Percentiles rank a stretch among this genome's conserved stretches.
These are phyloP conservation scores for Grosmannia clavigera DNA, from an alignment of 2,329 filamentous ascomycete genomes.

Conservation along the genomic window DNA sequence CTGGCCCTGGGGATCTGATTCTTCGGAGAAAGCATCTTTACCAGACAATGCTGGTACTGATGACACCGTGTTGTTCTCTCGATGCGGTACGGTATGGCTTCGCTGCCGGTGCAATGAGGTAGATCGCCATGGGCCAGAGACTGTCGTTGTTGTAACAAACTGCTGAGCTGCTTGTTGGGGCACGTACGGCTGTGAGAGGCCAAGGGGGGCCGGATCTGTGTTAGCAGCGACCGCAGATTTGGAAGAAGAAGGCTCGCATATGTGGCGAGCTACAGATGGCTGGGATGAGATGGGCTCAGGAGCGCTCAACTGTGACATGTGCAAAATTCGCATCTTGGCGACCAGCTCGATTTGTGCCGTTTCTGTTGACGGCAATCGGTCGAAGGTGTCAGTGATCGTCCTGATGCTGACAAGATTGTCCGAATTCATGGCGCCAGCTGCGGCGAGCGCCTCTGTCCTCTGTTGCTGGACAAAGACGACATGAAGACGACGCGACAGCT, in stretches of 20 bases:
- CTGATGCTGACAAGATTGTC: neutral
- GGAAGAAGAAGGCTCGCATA: no score
- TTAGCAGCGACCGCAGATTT: neutral
- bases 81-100: neutral
- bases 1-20: neutral
- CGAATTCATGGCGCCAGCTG: neutral
- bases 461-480: slow-evolving; percentile 39
- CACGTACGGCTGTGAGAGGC: neutral
- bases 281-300: neutral
- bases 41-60: no score
- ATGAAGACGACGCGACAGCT: slow-evolving; percentile 39
- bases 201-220: neutral
- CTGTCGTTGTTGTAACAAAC: neutral
- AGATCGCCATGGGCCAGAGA: neutral
- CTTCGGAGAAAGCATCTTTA: neutral
- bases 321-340: neutral
- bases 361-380: neutral
- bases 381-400: neutral
- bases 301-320: neutral
- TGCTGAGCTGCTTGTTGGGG: neutral
- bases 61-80: neutral
- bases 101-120: neutral
- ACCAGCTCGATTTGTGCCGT: neutral
- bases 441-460: slow-evolving; percentile 4
- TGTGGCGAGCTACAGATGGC: neutral